These are phyloP conservation scores for Fagopyrum esculentum DNA, from an alignment of 148 eudicot species.

Conservation along the genomic window DNA sequence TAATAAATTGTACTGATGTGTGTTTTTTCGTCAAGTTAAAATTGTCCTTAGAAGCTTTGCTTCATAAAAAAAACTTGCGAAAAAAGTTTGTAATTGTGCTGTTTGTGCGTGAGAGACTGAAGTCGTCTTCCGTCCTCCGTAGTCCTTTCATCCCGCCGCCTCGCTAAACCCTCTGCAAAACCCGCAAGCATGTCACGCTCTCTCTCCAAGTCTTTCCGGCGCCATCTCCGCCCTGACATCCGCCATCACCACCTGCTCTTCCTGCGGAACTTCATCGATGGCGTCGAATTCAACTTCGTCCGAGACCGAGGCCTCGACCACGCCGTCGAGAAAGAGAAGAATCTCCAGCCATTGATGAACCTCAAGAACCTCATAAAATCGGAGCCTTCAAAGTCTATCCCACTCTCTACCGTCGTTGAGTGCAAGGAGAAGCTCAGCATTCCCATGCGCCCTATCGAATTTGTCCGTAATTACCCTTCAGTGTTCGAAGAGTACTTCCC, in stretches of 20 bases:
- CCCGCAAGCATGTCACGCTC: not conserved
- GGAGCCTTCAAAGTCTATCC: slow-evolving; percentile 69
- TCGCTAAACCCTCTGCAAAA: not conserved
- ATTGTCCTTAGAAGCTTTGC: too few species aligned
- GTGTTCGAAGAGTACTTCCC: slow-evolving; percentile 58
- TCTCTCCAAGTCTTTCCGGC: slow-evolving; percentile 19
- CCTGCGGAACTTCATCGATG: slow-evolving; percentile 31
- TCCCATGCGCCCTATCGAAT: slow-evolving; percentile 56
- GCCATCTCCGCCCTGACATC: slow-evolving; percentile 1
- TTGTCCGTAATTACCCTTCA: slow-evolving; percentile 57
- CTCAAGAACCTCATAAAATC: slow-evolving; percentile 58
- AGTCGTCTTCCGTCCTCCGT: not conserved
- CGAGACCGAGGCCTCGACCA: slow-evolving; percentile 79
- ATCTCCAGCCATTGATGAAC: slow-evolving; percentile 45
- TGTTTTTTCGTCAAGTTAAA: too few species aligned
- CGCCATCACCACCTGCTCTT: slow-evolving; percentile 19
- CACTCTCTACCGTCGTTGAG: slow-evolving; percentile 46
- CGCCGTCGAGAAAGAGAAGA: slow-evolving; percentile 66
- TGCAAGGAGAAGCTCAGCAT: slow-evolving; percentile 30
- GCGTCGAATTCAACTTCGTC: slow-evolving; percentile 44
- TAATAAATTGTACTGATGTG: too few species aligned
- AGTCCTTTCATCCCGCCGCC: slow-evolving; percentile 1
- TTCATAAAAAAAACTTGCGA: slow-evolving; percentile 1
- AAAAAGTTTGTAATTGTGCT: not conserved
- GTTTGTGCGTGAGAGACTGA: not conserved